phyloP scores from a whole-genome alignment of 768 basidiomycete genomes.

The Crucibulum laeve region DNA sequence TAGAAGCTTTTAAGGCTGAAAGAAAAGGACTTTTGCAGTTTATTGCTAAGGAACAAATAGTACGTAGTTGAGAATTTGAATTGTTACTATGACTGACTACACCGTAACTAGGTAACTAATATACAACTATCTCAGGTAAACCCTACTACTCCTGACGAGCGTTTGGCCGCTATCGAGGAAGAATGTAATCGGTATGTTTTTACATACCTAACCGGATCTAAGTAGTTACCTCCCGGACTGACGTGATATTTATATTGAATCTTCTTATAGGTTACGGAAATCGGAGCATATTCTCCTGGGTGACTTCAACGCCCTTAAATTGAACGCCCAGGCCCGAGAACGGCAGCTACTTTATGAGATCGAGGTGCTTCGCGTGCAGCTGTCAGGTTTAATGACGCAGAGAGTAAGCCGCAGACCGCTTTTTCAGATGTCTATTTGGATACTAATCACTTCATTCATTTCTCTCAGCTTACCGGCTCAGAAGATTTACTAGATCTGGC shows the following conservation, averaged over 20 bases:
- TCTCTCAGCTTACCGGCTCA: not conserved
- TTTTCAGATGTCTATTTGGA: too few species aligned
- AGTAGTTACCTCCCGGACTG: not conserved
- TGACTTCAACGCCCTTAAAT: conserved; percentile 20
- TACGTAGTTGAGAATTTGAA: too few species aligned
- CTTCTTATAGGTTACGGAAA: conserved; percentile 25
- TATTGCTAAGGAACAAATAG: not conserved
- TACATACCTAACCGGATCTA: not conserved
- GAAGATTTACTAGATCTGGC: conserved; percentile 24
- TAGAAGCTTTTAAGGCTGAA: conserved; percentile 34
- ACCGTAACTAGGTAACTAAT: too few species aligned
- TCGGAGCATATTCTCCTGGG: conserved; percentile 23
- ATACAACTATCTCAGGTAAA: too few species aligned
- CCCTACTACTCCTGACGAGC: too few species aligned
- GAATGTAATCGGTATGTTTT: conserved; percentile 28
- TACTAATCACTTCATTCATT: too few species aligned
- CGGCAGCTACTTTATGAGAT: conserved; percentile 27
- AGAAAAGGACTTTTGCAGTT: conserved; percentile 18
- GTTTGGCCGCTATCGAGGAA: conserved; percentile 19
- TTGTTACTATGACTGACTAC: too few species aligned
- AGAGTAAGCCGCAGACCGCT: too few species aligned
- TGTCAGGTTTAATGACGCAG: not conserved
- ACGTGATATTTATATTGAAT: not conserved
- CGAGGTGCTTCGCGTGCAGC: not conserved
- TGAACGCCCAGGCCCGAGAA: conserved; percentile 23